Evolutionary conservation across 352 stramenopile genomes (phyloP), one percentile per base, ranked within the genome.

Genomic region (Globisporangium cystogenes): DNA sequence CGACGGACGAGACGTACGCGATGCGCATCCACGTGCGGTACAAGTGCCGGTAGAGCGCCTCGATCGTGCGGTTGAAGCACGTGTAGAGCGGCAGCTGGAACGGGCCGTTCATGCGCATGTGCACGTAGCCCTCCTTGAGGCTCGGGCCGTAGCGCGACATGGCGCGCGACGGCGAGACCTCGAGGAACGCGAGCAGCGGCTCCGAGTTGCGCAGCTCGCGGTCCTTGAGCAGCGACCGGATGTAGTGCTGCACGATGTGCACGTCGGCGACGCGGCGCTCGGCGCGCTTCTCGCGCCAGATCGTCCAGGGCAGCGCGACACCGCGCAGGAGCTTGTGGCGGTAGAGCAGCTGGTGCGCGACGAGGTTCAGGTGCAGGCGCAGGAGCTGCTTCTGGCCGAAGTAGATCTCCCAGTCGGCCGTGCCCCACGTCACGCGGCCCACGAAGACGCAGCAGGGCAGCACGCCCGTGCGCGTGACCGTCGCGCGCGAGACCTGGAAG

Each of bases 1-100:
- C 77, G 26, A 93, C 82, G 7, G 74, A 59, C 53, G 82, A 90
- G 42, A 91, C 76, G 56, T 91, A 94, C 7, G 76, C 73, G 44
- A 94, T 87, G 15, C 84, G 82, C 70, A 94, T 90, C 76, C 83
- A 91, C 41, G 82, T 87, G 57, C 82, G 84, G 42, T 94, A 94
- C 52, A 91, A 55, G 71, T 93, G 84, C 15, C 84, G 76, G 52
- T 94, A 94, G 18, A 94, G 39, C 7, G 70, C 66, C 57, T 94
- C 84, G 53, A 94, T 87, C 16, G 77, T 89, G 45, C 74, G 82
- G 56, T 87, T 92, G 36, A 91, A 88, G 59, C 83, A 94, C 42
- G 76, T 82, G 61, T 94, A 90, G 12, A 94, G 67, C 50, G 84
- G 84, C 42, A 94, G 51, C 53, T 94, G 84, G 56, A 93, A 90